phyloP scores from a whole-genome alignment of 257 asterid species.

The Lycium barbarum region DNA sequence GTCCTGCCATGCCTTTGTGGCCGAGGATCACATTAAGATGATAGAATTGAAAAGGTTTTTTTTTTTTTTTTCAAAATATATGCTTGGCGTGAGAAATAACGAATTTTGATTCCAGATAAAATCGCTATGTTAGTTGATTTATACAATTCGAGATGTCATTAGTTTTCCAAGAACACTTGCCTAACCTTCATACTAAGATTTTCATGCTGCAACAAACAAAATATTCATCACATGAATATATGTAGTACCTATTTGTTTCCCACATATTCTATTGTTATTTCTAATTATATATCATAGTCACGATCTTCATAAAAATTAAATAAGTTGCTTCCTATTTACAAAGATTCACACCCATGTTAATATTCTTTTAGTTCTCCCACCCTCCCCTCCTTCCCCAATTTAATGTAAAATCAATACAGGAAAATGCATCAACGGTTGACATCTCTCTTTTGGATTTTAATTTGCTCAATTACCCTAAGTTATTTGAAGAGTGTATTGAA shows the following conservation, averaged over 20 bases:
- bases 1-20: background rate
- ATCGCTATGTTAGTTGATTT: constrained; percentile 11
- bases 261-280: background rate
- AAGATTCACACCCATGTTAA: background rate
- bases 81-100: background rate
- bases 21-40: background rate
- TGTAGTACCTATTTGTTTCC: background rate
- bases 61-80: background rate
- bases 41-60: background rate
- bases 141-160: background rate
- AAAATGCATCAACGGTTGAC: too few species aligned
- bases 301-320: background rate
- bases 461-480: too few species aligned
- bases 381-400: too few species aligned
- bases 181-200: background rate
- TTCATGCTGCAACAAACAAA: constrained; percentile 14
- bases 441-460: too few species aligned
- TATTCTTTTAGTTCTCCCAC: background rate
- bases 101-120: constrained; percentile 13
- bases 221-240: background rate
- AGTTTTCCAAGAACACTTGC: constrained; percentile 14
- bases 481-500: too few species aligned
- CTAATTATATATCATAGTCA: background rate
- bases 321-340: background rate
- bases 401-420: too few species aligned